These are phyloP conservation scores for Solanum hybrid DNA, from an alignment of 305 asterid genomes.

Conservation along the genomic window DNA sequence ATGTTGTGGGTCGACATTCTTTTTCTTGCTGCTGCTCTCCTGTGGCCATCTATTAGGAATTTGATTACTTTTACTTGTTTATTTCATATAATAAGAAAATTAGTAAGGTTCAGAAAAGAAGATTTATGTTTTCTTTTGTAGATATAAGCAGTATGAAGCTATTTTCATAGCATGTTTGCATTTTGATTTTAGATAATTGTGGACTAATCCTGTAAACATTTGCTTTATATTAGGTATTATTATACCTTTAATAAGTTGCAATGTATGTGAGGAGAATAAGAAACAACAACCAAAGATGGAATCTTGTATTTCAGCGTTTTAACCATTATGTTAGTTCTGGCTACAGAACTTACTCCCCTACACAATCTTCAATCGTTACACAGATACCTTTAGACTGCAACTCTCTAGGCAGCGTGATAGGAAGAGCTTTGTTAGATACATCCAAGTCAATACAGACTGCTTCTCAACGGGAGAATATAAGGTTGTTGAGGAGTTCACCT, in stretches of 20 bases:
- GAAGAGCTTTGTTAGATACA: conserved; percentile 32
- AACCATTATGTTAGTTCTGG: conserved; percentile 31
- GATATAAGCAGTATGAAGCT: neutral
- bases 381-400: conserved; percentile 17
- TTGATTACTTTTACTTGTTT: neutral
- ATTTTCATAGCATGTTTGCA: neutral
- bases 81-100: neutral
- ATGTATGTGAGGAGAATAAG: conserved; percentile 72
- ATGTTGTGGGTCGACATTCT: neutral
- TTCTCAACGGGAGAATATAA: conserved; percentile 27
- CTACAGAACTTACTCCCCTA: conserved; percentile 30
- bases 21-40: neutral
- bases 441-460: conserved; percentile 23
- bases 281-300: conserved; percentile 44
- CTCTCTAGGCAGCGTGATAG: conserved; percentile 30
- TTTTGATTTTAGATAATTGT: neutral
- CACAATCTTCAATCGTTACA: conserved; percentile 26
- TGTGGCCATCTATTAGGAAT: neutral
- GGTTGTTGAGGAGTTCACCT: conserved; percentile 31
- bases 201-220: conserved; percentile 5
- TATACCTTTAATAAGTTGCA: conserved; percentile 23
- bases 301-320: conserved; percentile 29
- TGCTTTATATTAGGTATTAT: conserved; percentile 8
- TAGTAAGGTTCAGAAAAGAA: neutral
- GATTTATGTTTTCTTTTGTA: neutral